Evolutionary conservation across 2,329 filamentous ascomycete species (phyloP).

Genomic region (Colletotrichum viniferum): DNA sequence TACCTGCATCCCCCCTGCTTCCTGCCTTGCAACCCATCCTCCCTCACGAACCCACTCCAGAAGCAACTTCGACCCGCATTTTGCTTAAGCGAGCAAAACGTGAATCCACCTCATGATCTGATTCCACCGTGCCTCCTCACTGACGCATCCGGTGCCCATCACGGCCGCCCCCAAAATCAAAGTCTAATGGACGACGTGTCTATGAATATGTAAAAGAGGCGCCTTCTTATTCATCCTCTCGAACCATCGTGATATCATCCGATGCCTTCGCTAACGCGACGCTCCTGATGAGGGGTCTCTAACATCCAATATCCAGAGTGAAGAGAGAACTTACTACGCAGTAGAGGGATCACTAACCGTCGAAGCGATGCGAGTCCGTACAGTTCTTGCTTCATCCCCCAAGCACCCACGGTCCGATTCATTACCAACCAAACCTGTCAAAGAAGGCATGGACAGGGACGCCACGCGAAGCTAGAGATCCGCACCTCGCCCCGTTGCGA

Average conservation of each 20-base stretch:
- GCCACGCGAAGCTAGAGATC: background rate
- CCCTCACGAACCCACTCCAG: background rate
- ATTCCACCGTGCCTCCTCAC: background rate
- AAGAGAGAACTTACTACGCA: background rate
- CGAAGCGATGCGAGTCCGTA: background rate
- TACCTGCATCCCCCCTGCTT: background rate
- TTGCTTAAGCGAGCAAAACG: background rate
- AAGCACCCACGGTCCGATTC: background rate
- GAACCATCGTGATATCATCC: background rate
- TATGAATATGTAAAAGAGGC: background rate
- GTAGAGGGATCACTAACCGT: background rate
- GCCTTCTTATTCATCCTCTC: background rate
- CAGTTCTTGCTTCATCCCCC: background rate
- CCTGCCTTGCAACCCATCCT: background rate
- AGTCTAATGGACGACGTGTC: background rate
- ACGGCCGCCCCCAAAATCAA: background rate
- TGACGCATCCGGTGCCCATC: slow-evolving; percentile 5
- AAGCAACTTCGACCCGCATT: background rate
- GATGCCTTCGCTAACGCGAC: background rate
- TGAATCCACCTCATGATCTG: slow-evolving; percentile 13
- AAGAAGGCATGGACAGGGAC: background rate
- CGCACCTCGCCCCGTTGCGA: background rate
- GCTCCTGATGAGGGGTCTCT: background rate
- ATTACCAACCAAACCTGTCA: background rate
- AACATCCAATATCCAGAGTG: background rate